phyloP scores from a whole-genome alignment of 345 rosid species.

The rapeseed (Brassica napus) region Da-Ae NC_063442.1:37901501-37902000 shows the following conservation, averaged over 20 bases:
- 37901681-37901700: slow-evolving; percentile 26
- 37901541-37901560: not conserved
- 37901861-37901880: not conserved
- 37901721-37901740: slow-evolving; percentile 1
- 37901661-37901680: slow-evolving; percentile 17
- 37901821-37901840: not conserved
- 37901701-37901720: slow-evolving; percentile 29
- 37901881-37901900: not conserved
- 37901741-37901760: not conserved
- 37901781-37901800: not conserved
- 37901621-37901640: not conserved
- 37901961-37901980: slow-evolving; percentile 37
- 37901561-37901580: not conserved
- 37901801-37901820: not conserved
- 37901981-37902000: slow-evolving; percentile 19
- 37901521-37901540: not conserved
- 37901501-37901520: not conserved
- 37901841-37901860: not conserved
- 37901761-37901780: slow-evolving; percentile 23
- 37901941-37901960: slow-evolving; percentile 54
- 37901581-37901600: not conserved
- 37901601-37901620: not conserved
- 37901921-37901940: slow-evolving; percentile 49
- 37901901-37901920: slow-evolving; percentile 23
- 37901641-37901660: slow-evolving; percentile 2